These are phyloP conservation scores for Fusarium lateritium DNA, from an alignment of 2,329 filamentous ascomycete genomes.

Conservation along the genomic window DNA sequence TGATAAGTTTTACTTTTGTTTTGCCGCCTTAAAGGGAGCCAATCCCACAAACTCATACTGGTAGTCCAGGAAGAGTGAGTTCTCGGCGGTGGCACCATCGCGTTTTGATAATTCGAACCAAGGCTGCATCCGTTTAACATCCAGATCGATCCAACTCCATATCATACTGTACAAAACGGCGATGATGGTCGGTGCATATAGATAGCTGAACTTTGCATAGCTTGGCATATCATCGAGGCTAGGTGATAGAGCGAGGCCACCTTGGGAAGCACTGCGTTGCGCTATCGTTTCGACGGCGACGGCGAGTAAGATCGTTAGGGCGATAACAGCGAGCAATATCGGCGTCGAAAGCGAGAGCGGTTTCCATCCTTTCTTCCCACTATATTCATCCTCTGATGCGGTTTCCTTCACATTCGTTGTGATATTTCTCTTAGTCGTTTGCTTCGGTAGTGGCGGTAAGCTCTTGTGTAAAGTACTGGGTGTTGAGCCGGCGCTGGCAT, in stretches of 20 bases:
- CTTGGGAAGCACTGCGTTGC: slow-evolving; percentile 55
- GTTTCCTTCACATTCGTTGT: neutral
- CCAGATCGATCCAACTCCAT: slow-evolving; percentile 73
- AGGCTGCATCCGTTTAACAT: slow-evolving; percentile 71
- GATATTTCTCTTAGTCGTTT: neutral
- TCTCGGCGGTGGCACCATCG: slow-evolving; percentile 58
- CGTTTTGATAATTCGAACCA: slow-evolving; percentile 69
- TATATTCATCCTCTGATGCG: accelerated
- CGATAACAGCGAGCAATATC: slow-evolving; percentile 56
- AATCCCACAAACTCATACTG: slow-evolving; percentile 58
- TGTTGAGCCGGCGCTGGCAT: neutral
- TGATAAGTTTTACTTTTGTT: slow-evolving; percentile 15
- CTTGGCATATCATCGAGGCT: slow-evolving; percentile 54
- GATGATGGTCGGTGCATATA: slow-evolving; percentile 68
- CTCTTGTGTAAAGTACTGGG: slow-evolving; percentile 20
- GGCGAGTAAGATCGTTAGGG: slow-evolving; percentile 58
- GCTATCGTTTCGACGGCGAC: slow-evolving; percentile 62
- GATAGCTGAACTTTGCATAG: slow-evolving; percentile 57
- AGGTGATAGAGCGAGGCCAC: slow-evolving; percentile 56
- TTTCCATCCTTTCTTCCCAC: slow-evolving; percentile 34
- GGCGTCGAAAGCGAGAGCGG: slow-evolving; percentile 47
- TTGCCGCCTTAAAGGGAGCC: slow-evolving; percentile 52
- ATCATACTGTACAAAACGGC: slow-evolving; percentile 69
- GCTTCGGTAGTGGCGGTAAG: slow-evolving; percentile 10
- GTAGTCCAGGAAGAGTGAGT: slow-evolving; percentile 69